A percentile compares a stretch with the other conserved stretches of the same genome.
These are phyloP conservation scores for Casuarina equisetifolia DNA, from an alignment of 306 rosid genomes.

Conservation along the genomic window DNA sequence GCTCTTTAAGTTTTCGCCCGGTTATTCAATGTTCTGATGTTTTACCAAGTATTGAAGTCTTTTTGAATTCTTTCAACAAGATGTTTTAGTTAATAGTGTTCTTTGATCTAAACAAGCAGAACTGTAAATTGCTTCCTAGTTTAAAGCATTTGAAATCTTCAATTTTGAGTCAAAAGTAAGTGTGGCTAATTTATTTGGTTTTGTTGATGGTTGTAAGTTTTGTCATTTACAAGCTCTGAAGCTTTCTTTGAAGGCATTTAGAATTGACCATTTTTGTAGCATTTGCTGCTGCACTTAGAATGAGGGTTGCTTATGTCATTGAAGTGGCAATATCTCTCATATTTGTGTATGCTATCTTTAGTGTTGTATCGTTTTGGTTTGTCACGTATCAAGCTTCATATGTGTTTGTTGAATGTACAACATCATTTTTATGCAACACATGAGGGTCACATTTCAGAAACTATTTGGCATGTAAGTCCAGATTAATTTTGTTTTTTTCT, in stretches of 20 bases:
- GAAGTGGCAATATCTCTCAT: background rate
- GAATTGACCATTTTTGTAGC: background rate
- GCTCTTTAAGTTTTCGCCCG: background rate
- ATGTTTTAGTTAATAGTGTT: background rate
- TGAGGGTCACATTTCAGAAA: no score
- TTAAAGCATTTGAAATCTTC: background rate
- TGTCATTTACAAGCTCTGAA: background rate
- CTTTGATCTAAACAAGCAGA: background rate
- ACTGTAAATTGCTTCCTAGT: background rate
- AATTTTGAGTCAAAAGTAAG: background rate
- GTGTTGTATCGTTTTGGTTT: background rate
- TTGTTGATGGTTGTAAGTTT: background rate
- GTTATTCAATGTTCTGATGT: no score
- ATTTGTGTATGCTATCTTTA: background rate
- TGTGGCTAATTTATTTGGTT: background rate
- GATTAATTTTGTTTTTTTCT: no score
- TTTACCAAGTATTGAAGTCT: background rate
- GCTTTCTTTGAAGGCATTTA: background rate
- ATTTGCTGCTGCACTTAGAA: background rate
- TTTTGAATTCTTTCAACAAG: slow-evolving; percentile 14
- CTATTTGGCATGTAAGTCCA: no score
- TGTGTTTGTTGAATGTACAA: no score
- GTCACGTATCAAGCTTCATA: background rate
- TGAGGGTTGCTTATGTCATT: background rate
- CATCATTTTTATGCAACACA: no score